Percentiles rank a stretch among this genome's conserved stretches.
Evolutionary conservation across 352 stramenopile genomes (phyloP).

Genomic region (Globisporangium rhizosaccharum): DNA sequence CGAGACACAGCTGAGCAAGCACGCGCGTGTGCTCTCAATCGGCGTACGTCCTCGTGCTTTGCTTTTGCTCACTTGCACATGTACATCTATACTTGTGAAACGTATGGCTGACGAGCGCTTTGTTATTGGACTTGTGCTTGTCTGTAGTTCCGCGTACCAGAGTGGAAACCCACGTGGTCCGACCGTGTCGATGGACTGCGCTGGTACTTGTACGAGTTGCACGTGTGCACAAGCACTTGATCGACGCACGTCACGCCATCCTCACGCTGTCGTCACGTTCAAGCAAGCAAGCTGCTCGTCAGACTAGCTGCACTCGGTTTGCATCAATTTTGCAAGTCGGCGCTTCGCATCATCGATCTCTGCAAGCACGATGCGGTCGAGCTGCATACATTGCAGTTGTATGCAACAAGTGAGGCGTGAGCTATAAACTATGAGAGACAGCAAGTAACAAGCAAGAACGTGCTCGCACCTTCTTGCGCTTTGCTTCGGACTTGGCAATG

Average conservation of each 20-base stretch:
- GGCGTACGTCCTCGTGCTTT: conserved; percentile 35
- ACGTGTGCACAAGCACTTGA: conserved; percentile 2
- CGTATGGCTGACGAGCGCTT: neutral
- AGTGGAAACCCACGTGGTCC: conserved; percentile 54
- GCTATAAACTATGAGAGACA: neutral
- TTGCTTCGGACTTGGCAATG: conserved; percentile 39
- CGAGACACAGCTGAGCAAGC: conserved; percentile 23
- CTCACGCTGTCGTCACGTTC: neutral
- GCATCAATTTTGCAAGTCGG: conserved; percentile 44
- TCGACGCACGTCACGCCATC: neutral
- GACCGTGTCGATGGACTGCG: conserved; percentile 45
- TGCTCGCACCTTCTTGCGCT: conserved; percentile 48
- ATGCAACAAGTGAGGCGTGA: neutral
- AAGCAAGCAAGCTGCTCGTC: neutral
- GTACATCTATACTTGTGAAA: neutral
- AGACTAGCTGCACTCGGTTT: conserved; percentile 8
- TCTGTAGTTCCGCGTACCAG: conserved; percentile 66
- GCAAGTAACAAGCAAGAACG: neutral
- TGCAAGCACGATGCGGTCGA: conserved; percentile 52
- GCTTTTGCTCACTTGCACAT: neutral
- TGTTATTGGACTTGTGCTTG: neutral
- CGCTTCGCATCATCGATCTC: conserved; percentile 68
- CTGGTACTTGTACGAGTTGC: conserved; percentile 78
- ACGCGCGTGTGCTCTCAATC: conserved; percentile 66
- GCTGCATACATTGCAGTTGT: conserved; percentile 13